phyloP scores from a whole-genome alignment of 1,284 basidiomycete species.

The Ceratobasidium sp. region DNA sequence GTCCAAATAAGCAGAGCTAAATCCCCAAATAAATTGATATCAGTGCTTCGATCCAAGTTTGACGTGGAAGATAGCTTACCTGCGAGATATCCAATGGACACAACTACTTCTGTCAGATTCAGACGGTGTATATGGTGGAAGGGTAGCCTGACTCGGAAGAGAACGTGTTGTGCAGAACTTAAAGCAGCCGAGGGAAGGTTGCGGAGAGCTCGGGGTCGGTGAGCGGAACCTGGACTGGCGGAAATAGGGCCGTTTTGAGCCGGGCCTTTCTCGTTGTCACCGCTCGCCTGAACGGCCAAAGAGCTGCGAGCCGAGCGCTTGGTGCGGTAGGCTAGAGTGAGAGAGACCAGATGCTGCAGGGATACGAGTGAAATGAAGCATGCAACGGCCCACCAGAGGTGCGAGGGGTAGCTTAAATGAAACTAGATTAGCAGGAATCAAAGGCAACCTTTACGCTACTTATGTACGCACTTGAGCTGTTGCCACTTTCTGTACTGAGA shows the following conservation, averaged over 20 bases:
- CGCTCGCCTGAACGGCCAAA: not conserved
- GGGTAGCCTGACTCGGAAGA: constrained; percentile 38
- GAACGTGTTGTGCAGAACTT: not conserved
- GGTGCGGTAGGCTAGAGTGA: constrained; percentile 36
- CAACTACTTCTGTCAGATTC: constrained; percentile 26
- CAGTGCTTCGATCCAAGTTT: constrained; percentile 36
- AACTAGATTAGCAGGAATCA: not conserved
- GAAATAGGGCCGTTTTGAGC: not conserved
- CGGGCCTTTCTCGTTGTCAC: constrained; percentile 2
- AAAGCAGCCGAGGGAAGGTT: constrained; percentile 16
- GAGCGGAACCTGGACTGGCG: not conserved
- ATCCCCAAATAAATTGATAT: not conserved
- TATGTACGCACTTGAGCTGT: not conserved
- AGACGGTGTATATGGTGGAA: constrained; percentile 38
- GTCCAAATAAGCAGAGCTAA: constrained; percentile 26
- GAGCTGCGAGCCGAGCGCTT: constrained; percentile 9
- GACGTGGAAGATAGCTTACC: not conserved
- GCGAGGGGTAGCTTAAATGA: constrained; percentile 11
- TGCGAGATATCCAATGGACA: constrained; percentile 26
- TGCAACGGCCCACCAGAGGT: constrained; percentile 41
- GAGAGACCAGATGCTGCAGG: constrained; percentile 48
- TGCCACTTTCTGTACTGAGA: constrained; percentile 3
- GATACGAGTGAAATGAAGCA: constrained; percentile 53
- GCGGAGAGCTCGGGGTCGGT: constrained; percentile 11
- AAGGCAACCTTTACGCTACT: not conserved